phyloP scores from a whole-genome alignment of 1,284 basidiomycete genomes.

The Boletus semigastroideus region DNA sequence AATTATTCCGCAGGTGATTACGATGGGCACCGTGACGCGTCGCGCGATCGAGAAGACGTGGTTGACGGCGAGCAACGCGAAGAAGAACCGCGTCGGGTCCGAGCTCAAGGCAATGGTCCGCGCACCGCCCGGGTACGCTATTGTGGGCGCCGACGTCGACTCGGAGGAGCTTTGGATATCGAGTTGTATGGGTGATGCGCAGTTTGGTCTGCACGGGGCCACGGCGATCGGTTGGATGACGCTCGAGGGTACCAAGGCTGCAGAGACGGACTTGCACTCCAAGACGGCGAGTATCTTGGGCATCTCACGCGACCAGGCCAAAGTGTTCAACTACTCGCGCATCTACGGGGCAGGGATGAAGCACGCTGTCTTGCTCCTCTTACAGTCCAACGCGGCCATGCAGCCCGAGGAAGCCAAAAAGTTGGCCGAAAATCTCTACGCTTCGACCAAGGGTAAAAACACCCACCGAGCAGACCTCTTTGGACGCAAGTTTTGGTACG shows the following conservation, averaged over 20 bases:
- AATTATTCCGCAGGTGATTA: constrained; percentile 94
- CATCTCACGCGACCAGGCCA: constrained; percentile 93
- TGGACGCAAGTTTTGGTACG: constrained; percentile 90
- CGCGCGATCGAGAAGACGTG: constrained; percentile 98
- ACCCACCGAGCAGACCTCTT: constrained; percentile 70
- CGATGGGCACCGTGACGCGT: constrained; percentile 98
- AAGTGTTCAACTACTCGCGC: constrained; percentile 99
- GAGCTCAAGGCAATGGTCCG: constrained; percentile 98
- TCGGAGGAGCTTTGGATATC: constrained; percentile 99
- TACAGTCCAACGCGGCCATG: constrained; percentile 86
- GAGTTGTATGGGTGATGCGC: constrained; percentile 96
- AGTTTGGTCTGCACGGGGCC: constrained; percentile 96
- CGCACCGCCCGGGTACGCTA: constrained; percentile 89
- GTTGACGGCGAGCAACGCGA: constrained; percentile 98
- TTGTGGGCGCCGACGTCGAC: constrained; percentile 98
- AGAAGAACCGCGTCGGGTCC: constrained; percentile 95
- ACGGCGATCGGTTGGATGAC: constrained; percentile 99
- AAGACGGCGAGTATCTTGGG: constrained; percentile 95
- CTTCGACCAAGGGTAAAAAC: constrained; percentile 92
- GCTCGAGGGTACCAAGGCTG: constrained; percentile 95
- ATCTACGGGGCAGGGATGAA: constrained; percentile 98
- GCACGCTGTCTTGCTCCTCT: constrained; percentile 86
- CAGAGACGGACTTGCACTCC: constrained; percentile 95
- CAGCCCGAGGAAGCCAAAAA: constrained; percentile 76
- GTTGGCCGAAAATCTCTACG: constrained; percentile 86